These are phyloP conservation scores for Coemansia sp. DNA, from an alignment of 192 early-diverging fungal genomes.

Conservation along the genomic window DNA sequence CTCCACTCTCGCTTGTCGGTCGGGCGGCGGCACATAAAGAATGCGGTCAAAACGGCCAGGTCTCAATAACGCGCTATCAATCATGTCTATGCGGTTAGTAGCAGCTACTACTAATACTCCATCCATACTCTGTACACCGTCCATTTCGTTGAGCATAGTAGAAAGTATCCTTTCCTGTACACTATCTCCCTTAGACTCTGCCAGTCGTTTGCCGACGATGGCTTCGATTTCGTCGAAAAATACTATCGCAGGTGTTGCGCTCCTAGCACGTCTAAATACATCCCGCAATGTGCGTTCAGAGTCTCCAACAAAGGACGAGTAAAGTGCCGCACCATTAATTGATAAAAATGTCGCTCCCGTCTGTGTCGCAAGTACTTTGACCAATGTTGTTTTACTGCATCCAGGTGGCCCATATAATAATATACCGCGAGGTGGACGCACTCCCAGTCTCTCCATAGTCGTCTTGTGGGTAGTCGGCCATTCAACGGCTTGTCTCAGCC, in stretches of 20 bases:
- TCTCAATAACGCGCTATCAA: constrained; percentile 93
- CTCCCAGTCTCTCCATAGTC: constrained; percentile 74
- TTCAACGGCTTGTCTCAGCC: constrained; percentile 82
- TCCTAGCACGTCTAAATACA: constrained; percentile 80
- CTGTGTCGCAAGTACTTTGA: constrained; percentile 80
- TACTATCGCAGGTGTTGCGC: constrained; percentile 80
- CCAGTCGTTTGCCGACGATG: constrained; percentile 83
- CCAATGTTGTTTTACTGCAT: constrained; percentile 97
- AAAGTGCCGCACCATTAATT: constrained; percentile 54
- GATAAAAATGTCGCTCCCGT: constrained; percentile 74
- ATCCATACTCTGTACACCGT: constrained; percentile 93
- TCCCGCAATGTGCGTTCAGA: constrained; percentile 61
- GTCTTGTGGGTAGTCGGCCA: constrained; percentile 82
- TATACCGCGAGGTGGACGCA: constrained; percentile 84
- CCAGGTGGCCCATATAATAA: constrained; percentile 98
- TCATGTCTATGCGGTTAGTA: constrained; percentile 95
- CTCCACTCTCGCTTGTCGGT: constrained; percentile 59
- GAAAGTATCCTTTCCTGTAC: constrained; percentile 43
- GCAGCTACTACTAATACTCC: constrained; percentile 98
- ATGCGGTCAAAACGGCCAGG: constrained; percentile 97
- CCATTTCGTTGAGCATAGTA: constrained; percentile 72
- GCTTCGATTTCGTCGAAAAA: constrained; percentile 99
- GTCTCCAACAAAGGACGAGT: constrained; percentile 46
- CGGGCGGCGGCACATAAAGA: constrained; percentile 92
- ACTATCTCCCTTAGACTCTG: constrained; percentile 57